phyloP scores from a whole-genome alignment of 768 basidiomycete species.

The Calocera viscosa region DNA sequence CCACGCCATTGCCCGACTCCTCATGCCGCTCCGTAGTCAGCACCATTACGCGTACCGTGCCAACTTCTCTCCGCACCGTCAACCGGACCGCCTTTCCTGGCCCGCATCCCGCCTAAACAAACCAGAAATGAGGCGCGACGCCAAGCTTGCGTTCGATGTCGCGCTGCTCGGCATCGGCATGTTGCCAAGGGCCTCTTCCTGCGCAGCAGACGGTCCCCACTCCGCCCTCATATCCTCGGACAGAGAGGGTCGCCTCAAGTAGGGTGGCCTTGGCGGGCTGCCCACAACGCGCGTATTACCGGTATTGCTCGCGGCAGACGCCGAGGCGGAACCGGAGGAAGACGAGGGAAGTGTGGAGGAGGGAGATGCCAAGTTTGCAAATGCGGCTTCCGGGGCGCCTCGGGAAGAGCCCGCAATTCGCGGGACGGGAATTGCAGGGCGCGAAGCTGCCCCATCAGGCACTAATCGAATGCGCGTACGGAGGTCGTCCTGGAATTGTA shows the following conservation, averaged over 20 bases:
- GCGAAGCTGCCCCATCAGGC: conserved; percentile 8
- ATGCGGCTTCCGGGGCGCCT: not conserved
- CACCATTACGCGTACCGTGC: not conserved
- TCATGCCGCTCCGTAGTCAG: no score
- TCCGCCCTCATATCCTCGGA: conserved; percentile 7
- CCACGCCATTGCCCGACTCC: not conserved
- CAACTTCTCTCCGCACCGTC: not conserved
- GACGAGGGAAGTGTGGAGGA: not conserved
- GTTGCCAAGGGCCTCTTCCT: conserved; percentile 5
- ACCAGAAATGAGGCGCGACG: not conserved
- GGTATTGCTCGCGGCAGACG: not conserved
- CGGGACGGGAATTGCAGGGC: not conserved
- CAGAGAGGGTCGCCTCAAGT: not conserved
- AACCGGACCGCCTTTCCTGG: not conserved
- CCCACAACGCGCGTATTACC: not conserved
- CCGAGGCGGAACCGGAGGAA: not conserved
- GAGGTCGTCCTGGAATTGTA: conserved; percentile 1
- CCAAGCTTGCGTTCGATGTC: not conserved
- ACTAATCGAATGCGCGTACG: conserved; percentile 1
- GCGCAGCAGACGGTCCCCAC: conserved; percentile 6
- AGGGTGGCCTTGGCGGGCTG: not conserved
- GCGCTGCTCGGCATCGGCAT: not conserved
- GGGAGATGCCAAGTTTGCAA: not conserved
- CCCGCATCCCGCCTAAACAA: conserved; percentile 6
- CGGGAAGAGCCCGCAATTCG: not conserved